Percentiles rank a stretch among this genome's conserved stretches.
Conservation (phyloP, 441 rosid genomes). For the Bruguiera hainesii region DNA sequence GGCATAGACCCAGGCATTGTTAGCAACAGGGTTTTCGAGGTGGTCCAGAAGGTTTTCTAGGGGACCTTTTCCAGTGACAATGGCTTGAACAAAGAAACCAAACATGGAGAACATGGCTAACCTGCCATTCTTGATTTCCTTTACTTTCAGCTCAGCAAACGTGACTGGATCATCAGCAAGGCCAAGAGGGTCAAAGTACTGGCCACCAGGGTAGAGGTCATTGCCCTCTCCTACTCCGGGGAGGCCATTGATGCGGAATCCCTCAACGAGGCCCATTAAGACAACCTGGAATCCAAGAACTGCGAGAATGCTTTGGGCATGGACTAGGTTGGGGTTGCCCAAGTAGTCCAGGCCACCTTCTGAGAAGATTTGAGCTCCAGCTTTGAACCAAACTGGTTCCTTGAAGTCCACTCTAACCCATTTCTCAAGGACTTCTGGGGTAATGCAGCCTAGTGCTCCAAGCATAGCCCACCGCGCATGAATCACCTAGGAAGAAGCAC, state of each 20-base stretch:
- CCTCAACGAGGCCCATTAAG: slow-evolving; percentile 36
- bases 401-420: slow-evolving; percentile 87
- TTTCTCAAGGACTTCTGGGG: slow-evolving; percentile 81
- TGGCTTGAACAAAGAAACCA: slow-evolving; percentile 43
- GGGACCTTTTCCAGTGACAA: slow-evolving; percentile 36
- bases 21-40: slow-evolving; percentile 30
- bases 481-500: slow-evolving; percentile 45
- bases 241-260: slow-evolving; percentile 32
- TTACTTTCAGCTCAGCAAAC: slow-evolving; percentile 36
- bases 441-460: slow-evolving; percentile 90
- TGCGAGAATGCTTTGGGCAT: slow-evolving; percentile 26
- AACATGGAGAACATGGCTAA: slow-evolving; percentile 39
- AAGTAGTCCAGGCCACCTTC: slow-evolving; percentile 95
- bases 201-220: slow-evolving; percentile 26
- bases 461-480: slow-evolving; percentile 98
- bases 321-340: slow-evolving; percentile 52
- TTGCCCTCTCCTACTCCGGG: slow-evolving; percentile 32
- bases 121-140: slow-evolving; percentile 33
- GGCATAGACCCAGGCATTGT: slow-evolving; percentile 37
- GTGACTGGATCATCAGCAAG: slow-evolving; percentile 34
- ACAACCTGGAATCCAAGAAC: slow-evolving; percentile 23
- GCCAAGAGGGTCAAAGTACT: slow-evolving; percentile 28
- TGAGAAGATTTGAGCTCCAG: slow-evolving; percentile 94
- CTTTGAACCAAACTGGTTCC: slow-evolving; percentile 96
- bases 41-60: slow-evolving; percentile 33